These are phyloP conservation scores for Rhododendron kiyosumense DNA, from an alignment of 148 eudicot genomes.

Conservation along the genomic window DNA sequence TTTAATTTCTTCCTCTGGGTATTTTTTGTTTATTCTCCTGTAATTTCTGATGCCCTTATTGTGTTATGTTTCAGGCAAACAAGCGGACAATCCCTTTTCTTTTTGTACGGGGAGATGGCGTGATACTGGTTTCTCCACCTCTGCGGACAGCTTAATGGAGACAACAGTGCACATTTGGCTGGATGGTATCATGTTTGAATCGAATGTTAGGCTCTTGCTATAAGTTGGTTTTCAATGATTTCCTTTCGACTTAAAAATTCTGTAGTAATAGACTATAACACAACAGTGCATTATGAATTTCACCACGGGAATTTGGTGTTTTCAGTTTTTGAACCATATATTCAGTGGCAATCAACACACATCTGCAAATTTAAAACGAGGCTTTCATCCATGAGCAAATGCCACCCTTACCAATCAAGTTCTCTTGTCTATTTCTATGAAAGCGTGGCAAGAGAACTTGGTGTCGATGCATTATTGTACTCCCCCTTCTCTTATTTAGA, in stretches of 20 bases:
- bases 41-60: neutral
- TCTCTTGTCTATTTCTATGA: neutral
- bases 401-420: neutral
- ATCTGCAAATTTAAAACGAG: constrained; percentile 1
- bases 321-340: neutral
- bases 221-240: neutral
- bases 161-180: neutral
- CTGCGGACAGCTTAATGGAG: constrained; percentile 3
- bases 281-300: neutral
- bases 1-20: neutral
- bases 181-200: neutral
- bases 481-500: too few species aligned
- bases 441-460: neutral
- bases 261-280: neutral
- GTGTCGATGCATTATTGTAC: neutral
- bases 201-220: neutral
- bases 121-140: constrained; percentile 12
- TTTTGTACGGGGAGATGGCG: constrained; percentile 12
- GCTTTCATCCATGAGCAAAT: neutral
- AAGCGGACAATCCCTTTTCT: constrained; percentile 11
- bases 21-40: too few species aligned
- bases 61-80: constrained; percentile 5
- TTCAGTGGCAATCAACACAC: neutral
- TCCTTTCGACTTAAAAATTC: too few species aligned
- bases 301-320: neutral